Conservation (phyloP, 805 yeast species). For the Hanseniaspora hatyaiensis region DNA sequence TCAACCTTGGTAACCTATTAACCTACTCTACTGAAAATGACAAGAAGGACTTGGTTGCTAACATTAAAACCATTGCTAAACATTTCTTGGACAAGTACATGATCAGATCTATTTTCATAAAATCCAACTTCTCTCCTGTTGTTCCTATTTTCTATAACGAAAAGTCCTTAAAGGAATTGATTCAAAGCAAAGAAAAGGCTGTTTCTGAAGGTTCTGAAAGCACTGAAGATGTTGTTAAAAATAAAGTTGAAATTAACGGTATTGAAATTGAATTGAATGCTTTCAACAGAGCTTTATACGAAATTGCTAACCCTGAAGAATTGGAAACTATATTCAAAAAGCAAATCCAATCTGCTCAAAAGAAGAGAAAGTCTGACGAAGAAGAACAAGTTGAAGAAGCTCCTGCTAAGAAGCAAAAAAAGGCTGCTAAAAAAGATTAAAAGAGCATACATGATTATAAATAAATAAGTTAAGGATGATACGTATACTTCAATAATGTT, state of each 20-base stretch:
- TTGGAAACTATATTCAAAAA: slow-evolving; percentile 49
- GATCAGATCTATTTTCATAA: slow-evolving; percentile 51
- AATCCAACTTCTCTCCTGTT: slow-evolving; percentile 64
- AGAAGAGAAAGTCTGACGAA: slow-evolving; percentile 22
- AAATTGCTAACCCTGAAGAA: slow-evolving; percentile 68
- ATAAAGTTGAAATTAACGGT: slow-evolving; percentile 29
- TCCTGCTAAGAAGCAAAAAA: slow-evolving; percentile 7
- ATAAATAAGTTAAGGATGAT: background rate
- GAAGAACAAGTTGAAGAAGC: slow-evolving; percentile 18
- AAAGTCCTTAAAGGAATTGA: slow-evolving; percentile 27
- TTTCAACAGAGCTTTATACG: slow-evolving; percentile 70
- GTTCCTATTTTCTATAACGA: slow-evolving; percentile 71
- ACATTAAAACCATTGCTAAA: slow-evolving; percentile 44
- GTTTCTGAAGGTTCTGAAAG: slow-evolving; percentile 21
- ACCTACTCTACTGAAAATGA: slow-evolving; percentile 28
- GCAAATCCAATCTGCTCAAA: slow-evolving; percentile 36
- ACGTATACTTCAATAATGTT: background rate
- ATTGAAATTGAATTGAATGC: slow-evolving; percentile 39
- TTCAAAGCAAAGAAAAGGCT: slow-evolving; percentile 23
- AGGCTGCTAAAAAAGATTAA: slow-evolving; percentile 1
- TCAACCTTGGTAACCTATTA: slow-evolving; percentile 50
- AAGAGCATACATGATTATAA: no score
- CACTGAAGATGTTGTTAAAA: slow-evolving; percentile 20
- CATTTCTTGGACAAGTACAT: slow-evolving; percentile 33
- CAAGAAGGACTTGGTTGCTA: slow-evolving; percentile 45